Percentiles rank a stretch among this genome's conserved stretches.
These are phyloP conservation scores for Paramecium sexaurelia DNA, from an alignment of 73 alveolate genomes.

Conservation along the genomic window DNA sequence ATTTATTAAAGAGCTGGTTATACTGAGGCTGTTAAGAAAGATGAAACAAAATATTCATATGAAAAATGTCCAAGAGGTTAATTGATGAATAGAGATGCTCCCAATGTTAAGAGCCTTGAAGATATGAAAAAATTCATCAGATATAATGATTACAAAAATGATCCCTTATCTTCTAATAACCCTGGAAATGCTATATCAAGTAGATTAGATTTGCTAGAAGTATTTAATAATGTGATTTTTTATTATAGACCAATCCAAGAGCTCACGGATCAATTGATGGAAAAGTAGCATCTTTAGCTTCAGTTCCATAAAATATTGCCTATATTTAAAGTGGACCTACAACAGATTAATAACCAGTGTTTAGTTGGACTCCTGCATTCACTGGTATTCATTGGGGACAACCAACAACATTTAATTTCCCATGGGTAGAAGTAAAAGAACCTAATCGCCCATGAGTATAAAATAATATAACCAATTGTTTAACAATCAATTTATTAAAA, in stretches of 20 bases:
- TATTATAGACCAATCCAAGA: background rate
- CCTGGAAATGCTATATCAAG: slow-evolving; percentile 75
- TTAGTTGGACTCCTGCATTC: slow-evolving; percentile 52
- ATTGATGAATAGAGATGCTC: slow-evolving; percentile 73
- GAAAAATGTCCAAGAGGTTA: slow-evolving; percentile 75
- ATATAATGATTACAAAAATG: slow-evolving; percentile 75
- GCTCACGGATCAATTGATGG: slow-evolving; percentile 78
- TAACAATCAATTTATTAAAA: no score
- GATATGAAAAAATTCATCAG: slow-evolving; percentile 75
- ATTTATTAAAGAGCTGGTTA: slow-evolving; percentile 69
- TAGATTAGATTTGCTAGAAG: slow-evolving; percentile 71
- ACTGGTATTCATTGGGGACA: slow-evolving; percentile 73
- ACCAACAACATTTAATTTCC: slow-evolving; percentile 69
- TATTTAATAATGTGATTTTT: background rate
- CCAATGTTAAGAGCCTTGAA: slow-evolving; percentile 69
- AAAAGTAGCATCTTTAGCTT: slow-evolving; percentile 69
- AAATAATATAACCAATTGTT: background rate
- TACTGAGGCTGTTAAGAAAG: slow-evolving; percentile 54
- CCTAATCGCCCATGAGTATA: background rate
- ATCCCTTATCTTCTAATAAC: slow-evolving; percentile 59
- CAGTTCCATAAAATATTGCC: slow-evolving; percentile 62
- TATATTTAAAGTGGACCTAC: slow-evolving; percentile 77
- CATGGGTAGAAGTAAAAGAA: slow-evolving; percentile 64
- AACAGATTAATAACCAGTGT: slow-evolving; percentile 63
- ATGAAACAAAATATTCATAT: slow-evolving; percentile 71